Base-by-base conservation (phyloP, 441 rosid genomes). In the Rhodomyrtus psidioides region DNA sequence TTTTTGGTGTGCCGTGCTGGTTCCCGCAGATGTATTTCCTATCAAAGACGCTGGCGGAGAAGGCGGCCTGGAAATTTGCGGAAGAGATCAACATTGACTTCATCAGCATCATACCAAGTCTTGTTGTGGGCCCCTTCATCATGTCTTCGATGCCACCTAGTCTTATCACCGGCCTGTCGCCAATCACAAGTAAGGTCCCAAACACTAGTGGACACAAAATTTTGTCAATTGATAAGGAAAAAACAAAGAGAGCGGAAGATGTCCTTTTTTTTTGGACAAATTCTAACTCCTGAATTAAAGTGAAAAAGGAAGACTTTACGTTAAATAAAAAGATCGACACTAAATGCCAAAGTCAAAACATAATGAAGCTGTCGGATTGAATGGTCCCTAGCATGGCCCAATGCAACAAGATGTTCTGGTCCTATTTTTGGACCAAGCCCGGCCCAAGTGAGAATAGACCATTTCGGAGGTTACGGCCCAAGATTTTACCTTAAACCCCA, bases 81-180 rank as follows among this genome's bases (percentile, higher is more conserved):
- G 87, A 93, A 83, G 96, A 95, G 53, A 92, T 94, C 21, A 91
- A 92, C 86, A 34, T 97, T 83, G 96, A 96, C 88, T 91, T 96
- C 87, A 90, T 97, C 55, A 94, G 92, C 51, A 89, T 97, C 57
- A 97, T 97, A 4, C 98, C 99, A 6, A 86, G 95, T 75, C 91
- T 97, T 12, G 99, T 97, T 23, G 92, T 97, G n/a, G 99, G 99
- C 74, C 96, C 97, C 19, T 97, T 97, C 75, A 88, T 97, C 28
- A 94, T 92, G 93, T 88, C 94, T 16, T 93, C 95, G 2, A 92
- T 95, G 95, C 99, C 99, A 0, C 99, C 99, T 14, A 97, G 99
- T 76, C 96, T 96, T 44, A 90, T 95, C 13, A 95, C 98, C 46
- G 98, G 95, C 9, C 96, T 96, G 30, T 93, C 98, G 0, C 95